Percentiles rank a stretch among this genome's conserved stretches.
phyloP scores from a whole-genome alignment of 2,329 filamentous ascomycete genomes.

The Elsinoe arachidis region DNA sequence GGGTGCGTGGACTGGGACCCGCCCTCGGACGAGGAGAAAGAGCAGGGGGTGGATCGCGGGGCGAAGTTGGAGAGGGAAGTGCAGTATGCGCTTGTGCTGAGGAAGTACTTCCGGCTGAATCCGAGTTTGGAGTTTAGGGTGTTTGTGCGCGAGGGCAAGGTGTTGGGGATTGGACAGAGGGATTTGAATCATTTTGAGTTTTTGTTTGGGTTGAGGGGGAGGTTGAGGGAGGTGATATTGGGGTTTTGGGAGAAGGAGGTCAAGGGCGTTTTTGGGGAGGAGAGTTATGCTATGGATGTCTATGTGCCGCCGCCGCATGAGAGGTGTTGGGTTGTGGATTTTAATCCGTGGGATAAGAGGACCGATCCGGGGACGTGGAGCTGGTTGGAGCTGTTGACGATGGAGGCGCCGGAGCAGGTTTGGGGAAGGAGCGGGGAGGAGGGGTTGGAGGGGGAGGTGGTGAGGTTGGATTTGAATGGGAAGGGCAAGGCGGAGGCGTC shows the following conservation, averaged over 20 bases:
- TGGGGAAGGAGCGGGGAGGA: constrained; percentile 22
- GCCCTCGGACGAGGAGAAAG: constrained; percentile 13
- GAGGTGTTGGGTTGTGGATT: constrained; percentile 77
- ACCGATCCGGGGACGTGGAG: constrained; percentile 85
- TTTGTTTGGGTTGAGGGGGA: constrained; percentile 56
- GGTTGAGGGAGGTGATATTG: constrained; percentile 59
- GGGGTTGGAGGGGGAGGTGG: constrained; percentile 18
- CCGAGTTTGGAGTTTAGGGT: constrained; percentile 90
- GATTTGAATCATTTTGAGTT: constrained; percentile 89
- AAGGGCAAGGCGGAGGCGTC: constrained; percentile 12
- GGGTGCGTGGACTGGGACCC: constrained; percentile 46
- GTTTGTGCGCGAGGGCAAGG: constrained; percentile 73
- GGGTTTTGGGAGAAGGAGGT: constrained; percentile 70
- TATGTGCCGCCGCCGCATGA: constrained; percentile 74
- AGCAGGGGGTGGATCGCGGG: neutral
- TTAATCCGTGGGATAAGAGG: constrained; percentile 86
- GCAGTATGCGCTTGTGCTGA: constrained; percentile 67
- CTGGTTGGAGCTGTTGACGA: constrained; percentile 76
- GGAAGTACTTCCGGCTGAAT: constrained; percentile 81
- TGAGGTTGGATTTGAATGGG: constrained; percentile 19
- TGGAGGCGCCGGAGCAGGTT: constrained; percentile 47
- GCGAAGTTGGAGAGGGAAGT: constrained; percentile 17
- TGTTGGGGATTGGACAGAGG: constrained; percentile 79
- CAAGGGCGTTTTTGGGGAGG: constrained; percentile 70
- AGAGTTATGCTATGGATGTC: constrained; percentile 81